These are phyloP conservation scores for Scorias spongiosa DNA, from an alignment of 2,329 filamentous ascomycete species.

Conservation along the genomic window DNA sequence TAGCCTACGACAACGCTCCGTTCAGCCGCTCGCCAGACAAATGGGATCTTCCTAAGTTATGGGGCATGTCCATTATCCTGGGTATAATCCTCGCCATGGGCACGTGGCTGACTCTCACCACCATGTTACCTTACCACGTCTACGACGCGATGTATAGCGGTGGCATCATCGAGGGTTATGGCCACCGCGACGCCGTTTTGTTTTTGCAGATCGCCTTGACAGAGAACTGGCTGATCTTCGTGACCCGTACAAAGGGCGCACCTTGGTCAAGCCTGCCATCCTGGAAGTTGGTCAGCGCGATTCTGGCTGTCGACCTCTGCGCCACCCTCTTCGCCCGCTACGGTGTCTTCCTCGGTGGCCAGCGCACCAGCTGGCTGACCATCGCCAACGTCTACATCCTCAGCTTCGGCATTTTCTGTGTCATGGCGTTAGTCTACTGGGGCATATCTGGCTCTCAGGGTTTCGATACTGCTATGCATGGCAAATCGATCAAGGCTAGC, in stretches of 20 bases:
- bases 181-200: slow-evolving; percentile 64
- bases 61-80: slow-evolving; percentile 79
- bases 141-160: slow-evolving; percentile 36
- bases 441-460: slow-evolving; percentile 64
- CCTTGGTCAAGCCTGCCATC: slow-evolving; percentile 70
- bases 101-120: slow-evolving; percentile 61
- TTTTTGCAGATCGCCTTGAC: slow-evolving; percentile 84
- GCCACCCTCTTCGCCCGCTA: slow-evolving; percentile 33
- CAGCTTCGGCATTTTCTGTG: slow-evolving; percentile 77
- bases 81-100: slow-evolving; percentile 67
- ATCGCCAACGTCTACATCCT: slow-evolving; percentile 85
- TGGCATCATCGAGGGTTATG: slow-evolving; percentile 82
- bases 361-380: slow-evolving; percentile 59
- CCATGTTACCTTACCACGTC: slow-evolving; percentile 45
- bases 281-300: slow-evolving; percentile 73
- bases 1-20: slow-evolving; percentile 85
- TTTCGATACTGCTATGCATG: slow-evolving; percentile 53
- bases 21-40: slow-evolving; percentile 78
- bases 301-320: slow-evolving; percentile 51
- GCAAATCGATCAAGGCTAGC: not conserved
- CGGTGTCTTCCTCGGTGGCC: slow-evolving; percentile 18
- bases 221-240: slow-evolving; percentile 95
- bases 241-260: slow-evolving; percentile 81
- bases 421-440: slow-evolving; percentile 66
- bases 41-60: slow-evolving; percentile 89